These are phyloP conservation scores for Lichtheimia ramosa DNA, from an alignment of 371 early-diverging fungal genomes.

Conservation along the genomic window DNA sequence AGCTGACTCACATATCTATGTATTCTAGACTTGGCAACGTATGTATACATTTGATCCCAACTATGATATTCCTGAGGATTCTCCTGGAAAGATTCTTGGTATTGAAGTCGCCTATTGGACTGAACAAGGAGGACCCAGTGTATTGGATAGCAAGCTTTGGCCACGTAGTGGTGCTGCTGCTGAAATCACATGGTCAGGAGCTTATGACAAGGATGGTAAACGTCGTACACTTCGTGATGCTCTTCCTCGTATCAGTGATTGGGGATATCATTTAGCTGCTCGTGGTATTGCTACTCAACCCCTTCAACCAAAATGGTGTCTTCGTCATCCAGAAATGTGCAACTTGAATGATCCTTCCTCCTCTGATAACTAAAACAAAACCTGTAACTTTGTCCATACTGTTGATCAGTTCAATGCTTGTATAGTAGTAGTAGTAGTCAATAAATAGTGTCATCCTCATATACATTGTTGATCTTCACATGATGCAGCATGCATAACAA, in stretches of 20 bases:
- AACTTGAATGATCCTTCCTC: constrained; percentile 29
- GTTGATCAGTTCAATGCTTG: too few relatives aligned
- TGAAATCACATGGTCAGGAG: constrained; percentile 78
- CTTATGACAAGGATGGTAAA: constrained; percentile 51
- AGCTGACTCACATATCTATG: neutral
- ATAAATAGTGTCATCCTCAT: too few relatives aligned
- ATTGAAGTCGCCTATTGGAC: constrained; percentile 70
- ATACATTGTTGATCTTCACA: too few relatives aligned
- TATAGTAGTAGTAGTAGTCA: too few relatives aligned
- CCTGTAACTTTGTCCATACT: neutral
- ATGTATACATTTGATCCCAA: constrained; percentile 73
- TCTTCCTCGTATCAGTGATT: constrained; percentile 39
- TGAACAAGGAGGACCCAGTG: constrained; percentile 66
- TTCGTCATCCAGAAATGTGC: constrained; percentile 66
- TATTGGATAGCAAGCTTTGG: constrained; percentile 68
- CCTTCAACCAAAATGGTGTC: constrained; percentile 72
- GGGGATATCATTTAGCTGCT: constrained; percentile 54
- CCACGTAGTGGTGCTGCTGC: constrained; percentile 74
- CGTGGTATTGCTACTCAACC: constrained; percentile 73
- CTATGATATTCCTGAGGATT: constrained; percentile 50
- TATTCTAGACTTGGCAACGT: constrained; percentile 71
- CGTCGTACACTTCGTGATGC: constrained; percentile 31
- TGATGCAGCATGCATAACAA: too few relatives aligned
- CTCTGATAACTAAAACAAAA: neutral
- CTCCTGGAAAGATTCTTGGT: constrained; percentile 45